phyloP scores from a whole-genome alignment of 805 yeast species.

The Spathaspora arborariae region DNA sequence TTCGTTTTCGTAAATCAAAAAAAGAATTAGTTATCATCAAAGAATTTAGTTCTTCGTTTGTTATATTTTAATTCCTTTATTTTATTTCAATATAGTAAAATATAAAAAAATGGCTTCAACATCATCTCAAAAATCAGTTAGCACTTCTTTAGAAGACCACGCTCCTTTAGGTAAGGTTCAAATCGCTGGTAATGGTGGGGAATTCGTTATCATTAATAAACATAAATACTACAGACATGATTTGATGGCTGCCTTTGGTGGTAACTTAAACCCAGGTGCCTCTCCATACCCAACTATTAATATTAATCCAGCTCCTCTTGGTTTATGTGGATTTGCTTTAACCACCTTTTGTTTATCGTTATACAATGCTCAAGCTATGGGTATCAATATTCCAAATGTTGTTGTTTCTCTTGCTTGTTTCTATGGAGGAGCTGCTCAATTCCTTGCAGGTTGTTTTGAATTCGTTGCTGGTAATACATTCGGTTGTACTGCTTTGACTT shows the following conservation, averaged over 20 bases:
- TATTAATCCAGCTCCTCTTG: slow-evolving; percentile 67
- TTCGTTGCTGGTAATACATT: slow-evolving; percentile 60
- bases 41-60: not conserved
- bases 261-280: slow-evolving; percentile 31
- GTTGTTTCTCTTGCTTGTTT: slow-evolving; percentile 57
- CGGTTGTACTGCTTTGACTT: slow-evolving; percentile 60
- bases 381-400: slow-evolving; percentile 47
- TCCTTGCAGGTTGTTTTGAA: slow-evolving; percentile 67
- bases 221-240: slow-evolving; percentile 29
- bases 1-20: not conserved
- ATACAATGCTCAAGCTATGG: slow-evolving; percentile 52
- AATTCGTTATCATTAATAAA: slow-evolving; percentile 28
- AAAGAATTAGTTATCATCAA: not conserved
- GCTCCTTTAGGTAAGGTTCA: slow-evolving; percentile 5
- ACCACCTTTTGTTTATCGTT: slow-evolving; percentile 60
- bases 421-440: slow-evolving; percentile 60
- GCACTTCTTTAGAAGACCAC: slow-evolving; percentile 2
- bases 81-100: not conserved
- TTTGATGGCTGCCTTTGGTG: slow-evolving; percentile 36
- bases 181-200: slow-evolving; percentile 27
- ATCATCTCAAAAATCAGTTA: slow-evolving; percentile 8
- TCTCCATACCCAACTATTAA: slow-evolving; percentile 44
- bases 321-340: slow-evolving; percentile 57
- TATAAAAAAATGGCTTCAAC: slow-evolving; percentile 5
- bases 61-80: not conserved